Evolutionary conservation across 768 basidiomycete genomes (phyloP).

Genomic region (Phylloporus scabripes): DNA sequence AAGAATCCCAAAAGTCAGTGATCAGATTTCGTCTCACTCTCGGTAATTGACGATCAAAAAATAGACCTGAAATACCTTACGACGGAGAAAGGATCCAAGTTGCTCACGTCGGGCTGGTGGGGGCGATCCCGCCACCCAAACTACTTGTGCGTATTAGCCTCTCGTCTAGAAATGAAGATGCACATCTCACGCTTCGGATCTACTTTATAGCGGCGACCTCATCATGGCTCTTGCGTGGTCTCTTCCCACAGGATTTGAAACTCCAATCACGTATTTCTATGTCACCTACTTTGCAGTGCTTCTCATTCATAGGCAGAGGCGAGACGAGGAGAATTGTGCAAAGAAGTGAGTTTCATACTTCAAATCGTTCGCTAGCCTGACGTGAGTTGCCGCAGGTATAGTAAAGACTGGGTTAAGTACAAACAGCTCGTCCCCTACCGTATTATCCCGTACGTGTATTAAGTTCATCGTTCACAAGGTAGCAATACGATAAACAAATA

Average conservation of each 20-base stretch:
- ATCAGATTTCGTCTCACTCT: neutral
- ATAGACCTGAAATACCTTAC: conserved; percentile 73
- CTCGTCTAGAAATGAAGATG: neutral
- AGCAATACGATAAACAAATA: neutral
- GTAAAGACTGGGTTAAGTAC: conserved; percentile 91
- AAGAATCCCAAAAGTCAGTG: conserved; percentile 82
- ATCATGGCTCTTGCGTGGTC: conserved; percentile 93
- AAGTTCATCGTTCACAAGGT: conserved; percentile 1
- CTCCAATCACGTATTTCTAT: conserved; percentile 96
- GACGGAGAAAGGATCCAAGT: conserved; percentile 82
- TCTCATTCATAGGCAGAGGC: conserved; percentile 81
- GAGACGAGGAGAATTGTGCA: conserved; percentile 90
- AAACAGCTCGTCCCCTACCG: conserved; percentile 78
- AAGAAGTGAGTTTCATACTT: conserved; percentile 59
- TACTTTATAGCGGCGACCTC: conserved; percentile 60
- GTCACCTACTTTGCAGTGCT: conserved; percentile 83
- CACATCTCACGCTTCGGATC: neutral
- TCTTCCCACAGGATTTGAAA: conserved; percentile 84
- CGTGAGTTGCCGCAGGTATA: conserved; percentile 54
- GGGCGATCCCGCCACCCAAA: conserved; percentile 90
- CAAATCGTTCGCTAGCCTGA: neutral
- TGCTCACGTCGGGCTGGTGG: conserved; percentile 98
- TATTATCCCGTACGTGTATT: conserved; percentile 84
- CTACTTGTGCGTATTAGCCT: conserved; percentile 53
- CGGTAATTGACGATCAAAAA: conserved; percentile 1